phyloP scores from a whole-genome alignment of 2,329 filamentous ascomycete genomes.

The Ceratocystis huliohia region DNA sequence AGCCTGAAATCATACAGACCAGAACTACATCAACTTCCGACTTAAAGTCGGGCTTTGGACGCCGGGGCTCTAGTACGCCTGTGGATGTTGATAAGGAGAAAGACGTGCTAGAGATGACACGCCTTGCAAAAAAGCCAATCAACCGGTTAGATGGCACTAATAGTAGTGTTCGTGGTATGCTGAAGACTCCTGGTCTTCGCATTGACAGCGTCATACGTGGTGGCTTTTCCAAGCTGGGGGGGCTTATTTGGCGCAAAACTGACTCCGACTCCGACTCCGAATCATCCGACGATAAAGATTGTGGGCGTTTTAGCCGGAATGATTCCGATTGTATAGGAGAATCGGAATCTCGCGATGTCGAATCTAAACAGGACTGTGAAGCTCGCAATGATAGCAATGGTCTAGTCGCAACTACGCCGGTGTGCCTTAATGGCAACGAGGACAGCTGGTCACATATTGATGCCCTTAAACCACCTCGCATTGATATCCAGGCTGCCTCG shows the following conservation, averaged over 20 bases:
- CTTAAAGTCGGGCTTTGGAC: background rate
- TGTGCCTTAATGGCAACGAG: slow-evolving; percentile 27
- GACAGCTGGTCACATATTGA: slow-evolving; percentile 36
- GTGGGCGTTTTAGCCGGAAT: slow-evolving; percentile 18
- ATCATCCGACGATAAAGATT: slow-evolving; percentile 18
- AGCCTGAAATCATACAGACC: slow-evolving; percentile 1
- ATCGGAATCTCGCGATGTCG: background rate
- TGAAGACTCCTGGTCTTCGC: slow-evolving; percentile 52
- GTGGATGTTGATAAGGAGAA: background rate
- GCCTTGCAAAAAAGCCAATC: background rate
- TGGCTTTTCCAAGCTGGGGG: slow-evolving; percentile 43
- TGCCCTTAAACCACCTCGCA: slow-evolving; percentile 37
- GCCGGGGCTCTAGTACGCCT: background rate
- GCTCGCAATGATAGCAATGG: background rate
- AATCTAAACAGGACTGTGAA: background rate
- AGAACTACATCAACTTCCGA: slow-evolving; percentile 14
- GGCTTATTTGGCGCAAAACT: slow-evolving; percentile 46
- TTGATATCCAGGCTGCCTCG: slow-evolving; percentile 35
- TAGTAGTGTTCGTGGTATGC: slow-evolving; percentile 40
- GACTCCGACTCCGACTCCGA: slow-evolving; percentile 23
- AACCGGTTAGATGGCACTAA: slow-evolving; percentile 33
- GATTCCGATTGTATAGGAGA: background rate
- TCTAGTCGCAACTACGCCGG: slow-evolving; percentile 15
- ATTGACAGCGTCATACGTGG: slow-evolving; percentile 59
- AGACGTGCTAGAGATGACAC: background rate